Conservation (phyloP, 208 protist species). For the Leishmania braziliensis region DNA sequence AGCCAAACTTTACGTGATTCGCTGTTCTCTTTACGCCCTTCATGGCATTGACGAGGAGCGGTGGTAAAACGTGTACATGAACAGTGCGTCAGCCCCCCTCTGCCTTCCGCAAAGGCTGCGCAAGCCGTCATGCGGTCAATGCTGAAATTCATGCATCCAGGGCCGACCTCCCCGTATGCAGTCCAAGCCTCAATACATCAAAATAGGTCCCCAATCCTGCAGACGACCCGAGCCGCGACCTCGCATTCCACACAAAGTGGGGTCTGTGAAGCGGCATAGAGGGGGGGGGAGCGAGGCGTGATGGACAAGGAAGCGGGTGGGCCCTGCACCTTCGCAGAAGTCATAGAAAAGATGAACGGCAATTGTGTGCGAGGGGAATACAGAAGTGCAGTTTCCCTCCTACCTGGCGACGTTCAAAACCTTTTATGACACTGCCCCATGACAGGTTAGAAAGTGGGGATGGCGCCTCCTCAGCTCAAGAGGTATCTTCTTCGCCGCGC, state of each 20-base stretch:
- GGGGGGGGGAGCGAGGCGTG: neutral
- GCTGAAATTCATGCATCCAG: neutral
- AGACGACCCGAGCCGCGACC: neutral
- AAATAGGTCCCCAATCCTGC: too few relatives aligned
- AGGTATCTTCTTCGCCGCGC: neutral
- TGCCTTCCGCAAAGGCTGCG: neutral
- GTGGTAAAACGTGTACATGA: neutral
- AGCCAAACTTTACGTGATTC: neutral
- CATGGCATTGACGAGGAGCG: neutral
- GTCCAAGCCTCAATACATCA: neutral
- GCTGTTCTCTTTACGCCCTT: neutral
- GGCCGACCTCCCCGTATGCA: neutral
- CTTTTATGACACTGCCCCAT: neutral
- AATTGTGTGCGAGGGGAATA: neutral
- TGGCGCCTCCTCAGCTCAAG: neutral
- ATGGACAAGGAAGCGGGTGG: slow-evolving; percentile 1
- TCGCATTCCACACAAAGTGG: neutral
- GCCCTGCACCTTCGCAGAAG: neutral
- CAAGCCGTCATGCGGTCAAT: neutral
- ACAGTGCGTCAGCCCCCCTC: neutral
- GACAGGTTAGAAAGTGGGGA: neutral
- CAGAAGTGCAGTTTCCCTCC: neutral
- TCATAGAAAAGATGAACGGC: neutral
- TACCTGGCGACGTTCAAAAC: neutral
- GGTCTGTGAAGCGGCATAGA: neutral